phyloP scores from a whole-genome alignment of 352 stramenopile genomes.

The Globisporangium cystogenes region DNA sequence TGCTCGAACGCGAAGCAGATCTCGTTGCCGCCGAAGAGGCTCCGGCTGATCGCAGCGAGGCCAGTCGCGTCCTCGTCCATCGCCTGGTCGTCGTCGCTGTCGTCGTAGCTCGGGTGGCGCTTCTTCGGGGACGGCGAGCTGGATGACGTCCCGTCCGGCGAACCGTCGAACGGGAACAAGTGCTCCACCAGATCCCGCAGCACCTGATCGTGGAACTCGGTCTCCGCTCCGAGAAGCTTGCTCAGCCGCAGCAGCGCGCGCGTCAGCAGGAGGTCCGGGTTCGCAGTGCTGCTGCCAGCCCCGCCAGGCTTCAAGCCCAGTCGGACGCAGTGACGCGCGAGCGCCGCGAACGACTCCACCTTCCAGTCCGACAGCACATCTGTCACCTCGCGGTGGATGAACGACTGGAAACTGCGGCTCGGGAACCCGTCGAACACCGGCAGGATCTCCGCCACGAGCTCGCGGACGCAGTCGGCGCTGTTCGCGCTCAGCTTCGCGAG shows the following conservation, averaged over 20 bases:
- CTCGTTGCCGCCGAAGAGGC: constrained; percentile 45
- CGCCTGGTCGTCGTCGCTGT: constrained; percentile 21
- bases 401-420: constrained; percentile 49
- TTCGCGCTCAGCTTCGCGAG: constrained; percentile 25
- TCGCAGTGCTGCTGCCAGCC: constrained; percentile 8
- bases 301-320: constrained; percentile 20
- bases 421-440: constrained; percentile 62
- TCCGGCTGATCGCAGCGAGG: constrained; percentile 8
- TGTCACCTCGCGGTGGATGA: constrained; percentile 53
- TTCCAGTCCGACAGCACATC: constrained; percentile 56
- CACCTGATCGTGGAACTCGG: constrained; percentile 45
- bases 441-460: constrained; percentile 49
- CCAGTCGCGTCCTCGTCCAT: constrained; percentile 22
- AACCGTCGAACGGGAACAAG: constrained; percentile 43
- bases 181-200: constrained; percentile 53
- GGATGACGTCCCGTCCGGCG: constrained; percentile 15
- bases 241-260: constrained; percentile 53
- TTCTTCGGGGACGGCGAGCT: constrained; percentile 19
- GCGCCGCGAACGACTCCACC: constrained; percentile 59
- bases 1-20: constrained; percentile 58
- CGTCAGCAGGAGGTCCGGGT: constrained; percentile 39
- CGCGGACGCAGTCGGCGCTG: constrained; percentile 36
- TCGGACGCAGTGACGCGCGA: constrained; percentile 59
- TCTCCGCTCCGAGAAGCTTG: constrained; percentile 42
- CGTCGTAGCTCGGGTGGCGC: constrained; percentile 16